These are phyloP conservation scores for Didymosphaeria variabile DNA, from an alignment of 2,329 filamentous ascomycete species.

Conservation along the genomic window DNA sequence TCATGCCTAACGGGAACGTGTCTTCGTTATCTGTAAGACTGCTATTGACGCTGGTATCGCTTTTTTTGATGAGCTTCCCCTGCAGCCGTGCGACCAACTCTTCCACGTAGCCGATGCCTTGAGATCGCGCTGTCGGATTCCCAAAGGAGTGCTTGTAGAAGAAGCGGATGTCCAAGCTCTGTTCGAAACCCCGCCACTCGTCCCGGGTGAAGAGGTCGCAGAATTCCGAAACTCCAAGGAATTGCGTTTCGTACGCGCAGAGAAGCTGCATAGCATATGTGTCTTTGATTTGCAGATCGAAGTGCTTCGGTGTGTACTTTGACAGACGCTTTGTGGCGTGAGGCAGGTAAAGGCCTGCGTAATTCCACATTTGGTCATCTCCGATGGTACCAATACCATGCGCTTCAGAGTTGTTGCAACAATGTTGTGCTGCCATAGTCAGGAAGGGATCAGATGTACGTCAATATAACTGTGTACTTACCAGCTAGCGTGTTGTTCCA, in stretches of 20 bases:
- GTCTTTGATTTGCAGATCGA: conserved; percentile 60
- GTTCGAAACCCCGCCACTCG: conserved; percentile 65
- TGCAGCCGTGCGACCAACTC: conserved; percentile 61
- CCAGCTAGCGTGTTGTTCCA: conserved; percentile 56
- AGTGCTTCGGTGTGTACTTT: conserved; percentile 57
- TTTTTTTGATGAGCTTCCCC: conserved; percentile 57
- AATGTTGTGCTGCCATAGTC: conserved; percentile 15
- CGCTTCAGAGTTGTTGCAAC: conserved; percentile 16
- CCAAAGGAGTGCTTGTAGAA: conserved; percentile 58
- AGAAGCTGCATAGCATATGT: conserved; percentile 60
- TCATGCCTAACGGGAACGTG: conserved; percentile 59
- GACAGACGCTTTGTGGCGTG: conserved; percentile 58
- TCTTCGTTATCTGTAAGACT: conserved; percentile 57
- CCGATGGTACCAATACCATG: conserved; percentile 49
- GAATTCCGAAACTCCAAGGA: conserved; percentile 61
- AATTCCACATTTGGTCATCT: conserved; percentile 55
- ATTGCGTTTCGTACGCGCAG: conserved; percentile 64
- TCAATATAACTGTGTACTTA: neutral
- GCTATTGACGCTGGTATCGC: conserved; percentile 63
- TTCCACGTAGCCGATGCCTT: conserved; percentile 63
- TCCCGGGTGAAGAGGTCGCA: conserved; percentile 63
- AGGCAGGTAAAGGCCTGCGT: conserved; percentile 57
- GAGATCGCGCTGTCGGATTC: conserved; percentile 61
- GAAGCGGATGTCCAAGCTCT: conserved; percentile 63
- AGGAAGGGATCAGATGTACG: neutral